phyloP scores from a whole-genome alignment of 345 rosid species.

The Angophora floribunda region DNA sequence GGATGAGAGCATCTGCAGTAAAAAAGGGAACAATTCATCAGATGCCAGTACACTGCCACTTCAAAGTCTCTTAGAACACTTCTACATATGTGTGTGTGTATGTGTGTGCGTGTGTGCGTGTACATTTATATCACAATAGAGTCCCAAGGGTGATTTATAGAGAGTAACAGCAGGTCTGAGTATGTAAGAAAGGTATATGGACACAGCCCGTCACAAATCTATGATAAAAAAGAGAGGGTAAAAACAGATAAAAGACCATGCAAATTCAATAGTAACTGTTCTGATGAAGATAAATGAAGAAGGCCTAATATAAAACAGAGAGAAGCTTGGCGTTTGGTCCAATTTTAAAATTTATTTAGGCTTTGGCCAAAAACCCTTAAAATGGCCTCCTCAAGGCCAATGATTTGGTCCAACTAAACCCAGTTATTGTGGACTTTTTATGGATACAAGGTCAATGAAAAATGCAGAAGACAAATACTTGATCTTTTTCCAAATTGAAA shows the following conservation, averaged over 20 bases:
- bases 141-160: neutral
- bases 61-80: neutral
- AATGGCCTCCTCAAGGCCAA: neutral
- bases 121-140: neutral
- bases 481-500: neutral
- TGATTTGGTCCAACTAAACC: neutral
- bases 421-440: neutral
- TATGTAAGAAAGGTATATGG: neutral
- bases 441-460: neutral
- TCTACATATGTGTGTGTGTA: neutral
- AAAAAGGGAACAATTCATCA: neutral
- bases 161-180: neutral
- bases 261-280: neutral
- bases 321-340: neutral
- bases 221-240: neutral
- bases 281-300: neutral
- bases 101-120: too few species aligned
- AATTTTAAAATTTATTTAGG: neutral
- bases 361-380: neutral
- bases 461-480: neutral
- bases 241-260: neutral
- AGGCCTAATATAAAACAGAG: neutral
- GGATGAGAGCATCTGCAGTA: constrained; percentile 85
- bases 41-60: neutral
- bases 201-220: neutral